phyloP scores from a whole-genome alignment of 2,329 filamentous ascomycete genomes.

The Metarhizium guizhouense region DNA sequence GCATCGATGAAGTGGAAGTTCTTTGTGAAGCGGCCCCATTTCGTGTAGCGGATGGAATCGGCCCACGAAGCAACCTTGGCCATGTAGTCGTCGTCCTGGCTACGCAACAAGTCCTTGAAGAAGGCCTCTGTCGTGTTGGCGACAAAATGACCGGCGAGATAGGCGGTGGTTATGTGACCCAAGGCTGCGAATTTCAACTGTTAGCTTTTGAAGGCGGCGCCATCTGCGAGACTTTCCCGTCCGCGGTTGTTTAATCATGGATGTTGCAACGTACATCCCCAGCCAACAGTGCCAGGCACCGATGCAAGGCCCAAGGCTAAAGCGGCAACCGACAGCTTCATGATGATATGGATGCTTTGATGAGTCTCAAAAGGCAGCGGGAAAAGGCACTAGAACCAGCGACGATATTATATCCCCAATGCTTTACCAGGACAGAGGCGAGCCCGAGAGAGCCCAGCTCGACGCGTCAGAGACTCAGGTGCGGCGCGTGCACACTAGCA shows the following conservation, averaged over 20 bases:
- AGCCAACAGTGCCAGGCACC: conserved; percentile 27
- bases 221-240: neutral
- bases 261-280: conserved; percentile 28
- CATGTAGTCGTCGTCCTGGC: conserved; percentile 47
- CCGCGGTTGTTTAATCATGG: neutral
- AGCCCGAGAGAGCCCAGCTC: neutral
- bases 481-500: neutral
- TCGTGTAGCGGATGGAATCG: conserved; percentile 56
- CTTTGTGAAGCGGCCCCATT: conserved; percentile 51
- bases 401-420: neutral
- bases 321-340: conserved; percentile 23
- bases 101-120: conserved; percentile 49
- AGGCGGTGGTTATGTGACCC: conserved; percentile 58
- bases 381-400: neutral
- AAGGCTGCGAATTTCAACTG: conserved; percentile 32
- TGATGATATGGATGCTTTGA: conserved; percentile 6
- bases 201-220: neutral
- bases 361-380: neutral
- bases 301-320: conserved; percentile 22
- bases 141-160: conserved; percentile 53
- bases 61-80: conserved; percentile 59
- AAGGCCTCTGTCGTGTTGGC: conserved; percentile 43
- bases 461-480: neutral
- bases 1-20: conserved; percentile 64
- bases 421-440: neutral